These are phyloP conservation scores for Fibroporia radiculosa DNA, from an alignment of 768 basidiomycete species.

Conservation along the genomic window DNA sequence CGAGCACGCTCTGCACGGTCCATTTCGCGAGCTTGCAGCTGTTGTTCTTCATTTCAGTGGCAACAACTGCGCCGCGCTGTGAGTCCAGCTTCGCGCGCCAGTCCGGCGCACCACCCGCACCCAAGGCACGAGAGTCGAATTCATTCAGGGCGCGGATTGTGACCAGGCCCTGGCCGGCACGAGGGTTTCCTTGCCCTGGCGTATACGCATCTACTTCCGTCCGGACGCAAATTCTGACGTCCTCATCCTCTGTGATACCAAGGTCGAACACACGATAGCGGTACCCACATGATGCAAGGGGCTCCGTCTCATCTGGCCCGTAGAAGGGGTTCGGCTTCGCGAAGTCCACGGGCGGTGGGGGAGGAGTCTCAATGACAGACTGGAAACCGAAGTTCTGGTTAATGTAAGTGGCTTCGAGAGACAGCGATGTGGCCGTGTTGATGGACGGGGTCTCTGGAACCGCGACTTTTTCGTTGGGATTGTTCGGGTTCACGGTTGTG, in stretches of 20 bases:
- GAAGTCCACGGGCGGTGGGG: conserved; percentile 63
- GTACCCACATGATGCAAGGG: conserved; percentile 93
- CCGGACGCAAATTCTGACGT: conserved; percentile 83
- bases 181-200: conserved; percentile 51
- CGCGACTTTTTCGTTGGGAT: conserved; percentile 56
- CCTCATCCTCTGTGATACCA: conserved; percentile 84
- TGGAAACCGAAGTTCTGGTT: conserved; percentile 99
- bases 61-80: conserved; percentile 94
- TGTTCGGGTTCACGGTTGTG: conserved; percentile 68
- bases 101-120: conserved; percentile 94
- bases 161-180: conserved; percentile 68
- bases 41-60: conserved; percentile 99
- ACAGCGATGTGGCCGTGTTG: conserved; percentile 89
- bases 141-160: conserved; percentile 96
- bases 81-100: conserved; percentile 97
- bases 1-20: conserved; percentile 91
- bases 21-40: conserved; percentile 95
- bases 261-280: conserved; percentile 95
- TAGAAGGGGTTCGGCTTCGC: conserved; percentile 94
- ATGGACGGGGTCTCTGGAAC: conserved; percentile 72
- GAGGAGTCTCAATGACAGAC: conserved; percentile 68
- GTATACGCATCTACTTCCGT: conserved; percentile 93
- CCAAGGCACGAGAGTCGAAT: conserved; percentile 85
- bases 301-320: conserved; percentile 86
- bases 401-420: conserved; percentile 96